phyloP scores from a whole-genome alignment of 768 basidiomycete species.

The Naematelia encephala region DNA sequence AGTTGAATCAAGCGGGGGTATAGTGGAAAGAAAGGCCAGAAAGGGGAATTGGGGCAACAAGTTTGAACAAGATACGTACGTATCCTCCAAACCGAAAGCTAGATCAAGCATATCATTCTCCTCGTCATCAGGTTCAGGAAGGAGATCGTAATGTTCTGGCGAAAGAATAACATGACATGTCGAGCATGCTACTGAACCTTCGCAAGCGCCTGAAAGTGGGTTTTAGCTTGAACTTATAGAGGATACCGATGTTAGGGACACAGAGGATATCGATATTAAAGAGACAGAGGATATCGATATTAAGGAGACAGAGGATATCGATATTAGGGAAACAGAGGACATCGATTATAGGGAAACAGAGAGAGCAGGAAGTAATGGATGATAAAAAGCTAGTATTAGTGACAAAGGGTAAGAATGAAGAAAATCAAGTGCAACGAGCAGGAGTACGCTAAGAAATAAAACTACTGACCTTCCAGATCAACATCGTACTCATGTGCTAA shows the following conservation, averaged over 20 bases:
- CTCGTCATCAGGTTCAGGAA: constrained; percentile 93
- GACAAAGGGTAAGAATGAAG: not conserved
- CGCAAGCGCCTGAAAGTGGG: constrained; percentile 75
- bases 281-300: no score
- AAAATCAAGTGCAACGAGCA: not conserved
- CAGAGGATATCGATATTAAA: no score
- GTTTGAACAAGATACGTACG: constrained; percentile 59
- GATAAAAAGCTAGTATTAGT: not conserved
- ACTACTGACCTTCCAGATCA: constrained; percentile 80
- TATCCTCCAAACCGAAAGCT: constrained; percentile 94
- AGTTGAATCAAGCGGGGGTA: not conserved
- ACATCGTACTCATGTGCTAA: constrained; percentile 94
- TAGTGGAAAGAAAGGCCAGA: not conserved
- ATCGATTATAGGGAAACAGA: not conserved
- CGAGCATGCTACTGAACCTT: constrained; percentile 93
- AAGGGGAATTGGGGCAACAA: not conserved
- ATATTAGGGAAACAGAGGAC: no score
- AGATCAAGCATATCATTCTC: constrained; percentile 90
- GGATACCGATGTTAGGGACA: no score
- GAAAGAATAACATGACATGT: constrained; percentile 92
- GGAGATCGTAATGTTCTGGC: constrained; percentile 72
- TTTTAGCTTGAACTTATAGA: no score
- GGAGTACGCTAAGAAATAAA: not conserved
- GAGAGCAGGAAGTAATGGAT: not conserved
- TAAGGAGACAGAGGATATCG: no score